Conservation (phyloP, 2,329 filamentous ascomycete genomes). For the Penicillium corylophilum region DNA sequence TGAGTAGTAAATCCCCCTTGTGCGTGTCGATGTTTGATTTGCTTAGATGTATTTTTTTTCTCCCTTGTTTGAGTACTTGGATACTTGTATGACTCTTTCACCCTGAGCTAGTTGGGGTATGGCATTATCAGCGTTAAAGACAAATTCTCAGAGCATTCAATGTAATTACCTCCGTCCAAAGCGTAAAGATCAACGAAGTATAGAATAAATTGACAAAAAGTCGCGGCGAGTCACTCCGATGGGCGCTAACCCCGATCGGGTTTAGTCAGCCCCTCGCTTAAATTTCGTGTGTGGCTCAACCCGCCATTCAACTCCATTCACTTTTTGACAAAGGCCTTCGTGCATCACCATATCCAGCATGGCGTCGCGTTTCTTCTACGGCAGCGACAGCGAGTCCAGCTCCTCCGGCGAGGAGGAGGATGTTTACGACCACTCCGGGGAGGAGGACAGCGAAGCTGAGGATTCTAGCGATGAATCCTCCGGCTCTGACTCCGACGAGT, state of each 20-base stretch:
- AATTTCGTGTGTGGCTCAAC: conserved; percentile 45
- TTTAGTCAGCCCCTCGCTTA: conserved; percentile 45
- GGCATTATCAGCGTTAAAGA: background rate
- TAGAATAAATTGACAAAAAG: background rate
- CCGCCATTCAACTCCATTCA: conserved; percentile 23
- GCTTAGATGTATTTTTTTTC: conserved; percentile 4
- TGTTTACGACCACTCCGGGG: conserved; percentile 76
- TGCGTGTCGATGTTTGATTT: conserved; percentile 1
- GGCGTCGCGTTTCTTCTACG: conserved; percentile 98
- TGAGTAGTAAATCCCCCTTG: conserved; percentile 10
- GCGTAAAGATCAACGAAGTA: background rate
- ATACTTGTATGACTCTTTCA: background rate
- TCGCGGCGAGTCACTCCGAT: background rate
- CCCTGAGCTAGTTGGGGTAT: background rate
- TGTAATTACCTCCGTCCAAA: background rate
- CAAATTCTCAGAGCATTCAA: background rate
- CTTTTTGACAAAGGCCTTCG: conserved; percentile 26
- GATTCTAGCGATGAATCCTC: conserved; percentile 58
- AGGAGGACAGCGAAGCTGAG: conserved; percentile 57
- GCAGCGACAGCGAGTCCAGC: conserved; percentile 93
- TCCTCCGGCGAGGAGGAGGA: conserved; percentile 86
- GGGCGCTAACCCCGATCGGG: conserved; percentile 29
- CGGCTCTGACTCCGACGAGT: conserved; percentile 54
- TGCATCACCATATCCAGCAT: conserved; percentile 42
- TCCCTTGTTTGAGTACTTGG: background rate